These are phyloP conservation scores for Sporisorium reilianum DNA, from an alignment of 1,284 basidiomycete species.

Conservation along the genomic window DNA sequence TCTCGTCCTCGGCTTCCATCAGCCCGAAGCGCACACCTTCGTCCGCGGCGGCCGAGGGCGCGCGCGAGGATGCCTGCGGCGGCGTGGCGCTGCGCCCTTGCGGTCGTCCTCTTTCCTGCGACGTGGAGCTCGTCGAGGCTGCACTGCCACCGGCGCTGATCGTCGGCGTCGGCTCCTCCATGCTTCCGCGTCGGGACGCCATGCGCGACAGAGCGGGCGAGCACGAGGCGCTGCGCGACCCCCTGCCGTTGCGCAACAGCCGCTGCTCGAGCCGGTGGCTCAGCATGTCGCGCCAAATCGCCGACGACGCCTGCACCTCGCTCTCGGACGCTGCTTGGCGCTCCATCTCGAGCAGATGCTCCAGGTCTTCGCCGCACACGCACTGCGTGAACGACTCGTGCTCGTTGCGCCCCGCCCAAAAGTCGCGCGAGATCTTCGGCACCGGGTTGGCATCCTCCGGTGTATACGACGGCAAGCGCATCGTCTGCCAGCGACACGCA, in stretches of 20 bases:
- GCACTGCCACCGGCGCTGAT: not conserved
- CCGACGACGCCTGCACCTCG: slow-evolving; percentile 39
- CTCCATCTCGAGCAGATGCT: slow-evolving; percentile 47
- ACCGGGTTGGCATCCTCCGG: slow-evolving; percentile 50
- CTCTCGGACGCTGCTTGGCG: slow-evolving; percentile 36
- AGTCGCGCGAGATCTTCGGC: slow-evolving; percentile 45
- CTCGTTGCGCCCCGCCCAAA: slow-evolving; percentile 51
- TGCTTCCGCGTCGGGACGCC: slow-evolving; percentile 23
- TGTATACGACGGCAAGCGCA: slow-evolving; percentile 49
- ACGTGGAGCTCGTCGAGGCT: too few species aligned
- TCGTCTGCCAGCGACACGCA: slow-evolving; percentile 46
- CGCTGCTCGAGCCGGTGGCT: slow-evolving; percentile 39
- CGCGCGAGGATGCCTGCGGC: slow-evolving; percentile 3
- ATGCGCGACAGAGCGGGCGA: slow-evolving; percentile 25
- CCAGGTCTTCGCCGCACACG: slow-evolving; percentile 51
- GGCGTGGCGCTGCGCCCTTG: slow-evolving; percentile 1
- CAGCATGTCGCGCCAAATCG: slow-evolving; percentile 49
- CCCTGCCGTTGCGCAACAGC: slow-evolving; percentile 13
- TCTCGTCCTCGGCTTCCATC: slow-evolving; percentile 47
- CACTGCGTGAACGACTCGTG: slow-evolving; percentile 51
- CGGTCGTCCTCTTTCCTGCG: not conserved
- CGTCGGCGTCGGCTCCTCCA: slow-evolving; percentile 14
- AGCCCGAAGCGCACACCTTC: slow-evolving; percentile 32
- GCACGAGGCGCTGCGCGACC: slow-evolving; percentile 16
- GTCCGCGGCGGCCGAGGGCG: slow-evolving; percentile 5